Conservation (phyloP, 208 protist species). For the Vickermania ingenoplastis region DNA sequence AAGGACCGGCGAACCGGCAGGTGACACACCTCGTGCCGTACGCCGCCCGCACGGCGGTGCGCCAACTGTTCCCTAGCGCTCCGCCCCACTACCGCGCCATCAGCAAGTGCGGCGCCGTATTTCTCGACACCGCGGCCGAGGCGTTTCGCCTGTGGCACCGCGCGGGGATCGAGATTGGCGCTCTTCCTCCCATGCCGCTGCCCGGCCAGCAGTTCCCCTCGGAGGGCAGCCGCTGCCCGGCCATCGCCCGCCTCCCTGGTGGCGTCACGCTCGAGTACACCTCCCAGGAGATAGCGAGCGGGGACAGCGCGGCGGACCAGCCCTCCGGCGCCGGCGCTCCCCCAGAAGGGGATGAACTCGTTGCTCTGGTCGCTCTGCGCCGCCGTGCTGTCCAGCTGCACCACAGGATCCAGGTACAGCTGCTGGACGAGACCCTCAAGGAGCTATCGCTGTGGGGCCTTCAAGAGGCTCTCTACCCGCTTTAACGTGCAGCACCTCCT, state of each 20-base stretch:
- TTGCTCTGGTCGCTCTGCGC: not conserved
- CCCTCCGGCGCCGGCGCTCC: no score
- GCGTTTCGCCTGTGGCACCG: not conserved
- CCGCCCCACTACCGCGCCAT: not conserved
- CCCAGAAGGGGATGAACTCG: no score
- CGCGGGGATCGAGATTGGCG: not conserved
- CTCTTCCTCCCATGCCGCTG: not conserved
- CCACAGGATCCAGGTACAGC: not conserved
- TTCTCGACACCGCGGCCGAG: not conserved
- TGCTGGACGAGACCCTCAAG: not conserved
- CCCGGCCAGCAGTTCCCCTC: not conserved
- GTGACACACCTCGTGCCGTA: conserved; percentile 20
- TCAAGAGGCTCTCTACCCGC: not conserved
- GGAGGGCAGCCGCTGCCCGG: no score
- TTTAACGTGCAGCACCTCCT: no score
- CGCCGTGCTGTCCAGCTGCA: not conserved
- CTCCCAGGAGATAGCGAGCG: no score
- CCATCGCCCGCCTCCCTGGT: no score
- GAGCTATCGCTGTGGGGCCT: not conserved
- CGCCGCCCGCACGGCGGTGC: not conserved
- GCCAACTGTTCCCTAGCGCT: not conserved
- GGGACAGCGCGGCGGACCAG: no score
- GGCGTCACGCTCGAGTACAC: no score
- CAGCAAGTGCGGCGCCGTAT: not conserved
- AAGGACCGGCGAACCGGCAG: conserved; percentile 4